Conservation (phyloP, 768 basidiomycete species). For the Termitomyces sp. region DNA sequence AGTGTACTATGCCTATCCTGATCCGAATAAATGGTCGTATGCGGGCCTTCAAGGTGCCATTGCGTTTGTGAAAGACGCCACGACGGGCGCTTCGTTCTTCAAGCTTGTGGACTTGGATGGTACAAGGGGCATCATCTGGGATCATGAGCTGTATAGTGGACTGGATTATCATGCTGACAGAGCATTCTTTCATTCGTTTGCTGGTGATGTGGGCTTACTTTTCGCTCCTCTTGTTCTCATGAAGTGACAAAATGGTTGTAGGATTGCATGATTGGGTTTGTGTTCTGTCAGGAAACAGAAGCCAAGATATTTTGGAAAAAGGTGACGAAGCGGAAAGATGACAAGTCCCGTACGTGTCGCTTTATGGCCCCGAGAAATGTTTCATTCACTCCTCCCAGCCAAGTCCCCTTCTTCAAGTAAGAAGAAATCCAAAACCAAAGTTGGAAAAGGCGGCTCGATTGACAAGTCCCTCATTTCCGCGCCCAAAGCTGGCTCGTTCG, state of each 20-base stretch:
- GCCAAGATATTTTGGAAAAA: conserved; percentile 86
- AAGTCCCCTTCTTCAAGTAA: neutral
- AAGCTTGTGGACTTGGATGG: conserved; percentile 81
- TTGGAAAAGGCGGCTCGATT: conserved; percentile 69
- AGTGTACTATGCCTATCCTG: conserved; percentile 85
- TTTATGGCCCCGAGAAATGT: neutral
- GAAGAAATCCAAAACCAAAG: conserved; percentile 38
- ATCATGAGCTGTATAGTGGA: conserved; percentile 82
- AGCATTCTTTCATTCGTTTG: conserved; percentile 88
- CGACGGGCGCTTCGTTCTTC: conserved; percentile 52
- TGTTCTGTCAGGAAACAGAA: conserved; percentile 42
- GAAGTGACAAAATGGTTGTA: neutral
- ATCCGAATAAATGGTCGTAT: conserved; percentile 77
- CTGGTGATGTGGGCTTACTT: conserved; percentile 74
- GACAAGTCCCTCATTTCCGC: conserved; percentile 92
- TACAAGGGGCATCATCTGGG: conserved; percentile 87
- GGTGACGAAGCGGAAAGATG: conserved; percentile 56
- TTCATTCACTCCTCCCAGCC: conserved; percentile 1
- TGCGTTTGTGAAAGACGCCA: conserved; percentile 59
- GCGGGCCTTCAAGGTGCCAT: conserved; percentile 84
- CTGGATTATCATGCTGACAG: conserved; percentile 81
- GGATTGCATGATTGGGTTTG: neutral
- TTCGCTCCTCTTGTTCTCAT: neutral
- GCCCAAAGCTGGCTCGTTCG: conserved; percentile 73
- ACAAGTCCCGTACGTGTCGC: conserved; percentile 45